Evolutionary conservation across 306 rosid species (phyloP), one percentile per base, ranked within the genome.

Genomic region (Rubus idaeus): DNA sequence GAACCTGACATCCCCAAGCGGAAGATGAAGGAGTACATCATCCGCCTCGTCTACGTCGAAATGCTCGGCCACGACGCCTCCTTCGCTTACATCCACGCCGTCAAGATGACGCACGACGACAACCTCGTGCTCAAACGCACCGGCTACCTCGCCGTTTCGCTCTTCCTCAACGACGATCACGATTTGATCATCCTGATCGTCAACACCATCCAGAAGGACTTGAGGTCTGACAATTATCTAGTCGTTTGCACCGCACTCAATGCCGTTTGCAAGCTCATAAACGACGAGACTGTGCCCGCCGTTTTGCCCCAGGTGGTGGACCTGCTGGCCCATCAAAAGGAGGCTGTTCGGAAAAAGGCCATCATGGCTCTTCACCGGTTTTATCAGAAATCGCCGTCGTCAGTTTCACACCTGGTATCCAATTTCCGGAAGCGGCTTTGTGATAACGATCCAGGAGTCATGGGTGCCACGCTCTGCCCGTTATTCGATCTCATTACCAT

Each of bases 1-100:
- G 97, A 92, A 41, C 96, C 98, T 0, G 94, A 96, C 75, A 89
- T 89, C 70, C 94, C 99, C 3, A 96, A 90, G 74, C 96, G 96
- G 35, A 92, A 92, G 91, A 96, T 96, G 97, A 96, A 96, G 84
- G 99, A 95, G 83, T 95, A 82, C 84, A 87, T 92, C 78, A 89
- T 92, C 6, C 89, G 98, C 60, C 97, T 95, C 70, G 90, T 92
- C 70, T 95, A 92, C 65, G 90, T 95, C 23, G 97, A 95, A 79
- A 95, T 95, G 99, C 97, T 92, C 45, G 97, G 98, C 57, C 92
- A 95, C 80, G 97, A 92, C 66, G 91, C 97, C 1, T 95, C 99
- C 3, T 96, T 96, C 65, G 98, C 92, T 0, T 91, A 96, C 84
- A 96, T 96, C 79, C 99, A 89, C 83, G 99, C 99, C 76, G 97